These are phyloP conservation scores for Colletotrichum euphorbiae DNA, from an alignment of 2,329 filamentous ascomycete genomes.

Conservation along the genomic window DNA sequence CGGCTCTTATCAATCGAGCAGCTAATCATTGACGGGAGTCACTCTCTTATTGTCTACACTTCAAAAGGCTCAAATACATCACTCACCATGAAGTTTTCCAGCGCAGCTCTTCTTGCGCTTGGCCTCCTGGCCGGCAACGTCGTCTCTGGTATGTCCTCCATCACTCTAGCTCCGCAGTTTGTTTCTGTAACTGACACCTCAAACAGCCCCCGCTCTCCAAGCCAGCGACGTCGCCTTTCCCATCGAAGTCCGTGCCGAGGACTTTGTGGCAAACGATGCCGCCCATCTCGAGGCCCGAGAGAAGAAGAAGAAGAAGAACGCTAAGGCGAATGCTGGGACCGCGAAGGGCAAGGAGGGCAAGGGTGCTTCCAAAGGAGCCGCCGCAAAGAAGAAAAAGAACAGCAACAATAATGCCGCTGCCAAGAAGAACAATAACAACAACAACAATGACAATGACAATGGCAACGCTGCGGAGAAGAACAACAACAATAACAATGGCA, in stretches of 20 bases:
- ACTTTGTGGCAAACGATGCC: constrained; percentile 17
- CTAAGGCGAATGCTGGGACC: not conserved
- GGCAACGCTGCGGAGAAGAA: not conserved
- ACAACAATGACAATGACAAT: too few species aligned
- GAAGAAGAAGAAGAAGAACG: constrained; percentile 21
- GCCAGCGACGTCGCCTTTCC: constrained; percentile 16
- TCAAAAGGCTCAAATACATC: not conserved
- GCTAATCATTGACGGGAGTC: constrained; percentile 24
- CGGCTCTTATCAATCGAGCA: constrained; percentile 24
- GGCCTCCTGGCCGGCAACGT: constrained; percentile 33
- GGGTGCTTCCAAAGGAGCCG: not conserved
- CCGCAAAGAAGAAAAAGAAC: constrained; percentile 8
- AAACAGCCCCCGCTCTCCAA: constrained; percentile 15
- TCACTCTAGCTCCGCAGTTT: not conserved
- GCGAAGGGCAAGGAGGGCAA: constrained; percentile 16
- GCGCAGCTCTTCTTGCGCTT: constrained; percentile 24
- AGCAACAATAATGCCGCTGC: constrained; percentile 5
- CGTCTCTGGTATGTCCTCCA: constrained; percentile 16
- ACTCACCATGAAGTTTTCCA: constrained; percentile 34
- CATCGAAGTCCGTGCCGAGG: constrained; percentile 21
- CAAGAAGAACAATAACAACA: constrained; percentile 5
- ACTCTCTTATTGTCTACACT: constrained; percentile 14
- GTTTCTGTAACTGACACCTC: not conserved
- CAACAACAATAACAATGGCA: constrained; percentile 1
- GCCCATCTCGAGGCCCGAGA: constrained; percentile 20